A percentile compares a stretch with the other conserved stretches of the same genome.
Conservation (phyloP, 352 stramenopile species). For the Globisporangium carolinianum region DNA sequence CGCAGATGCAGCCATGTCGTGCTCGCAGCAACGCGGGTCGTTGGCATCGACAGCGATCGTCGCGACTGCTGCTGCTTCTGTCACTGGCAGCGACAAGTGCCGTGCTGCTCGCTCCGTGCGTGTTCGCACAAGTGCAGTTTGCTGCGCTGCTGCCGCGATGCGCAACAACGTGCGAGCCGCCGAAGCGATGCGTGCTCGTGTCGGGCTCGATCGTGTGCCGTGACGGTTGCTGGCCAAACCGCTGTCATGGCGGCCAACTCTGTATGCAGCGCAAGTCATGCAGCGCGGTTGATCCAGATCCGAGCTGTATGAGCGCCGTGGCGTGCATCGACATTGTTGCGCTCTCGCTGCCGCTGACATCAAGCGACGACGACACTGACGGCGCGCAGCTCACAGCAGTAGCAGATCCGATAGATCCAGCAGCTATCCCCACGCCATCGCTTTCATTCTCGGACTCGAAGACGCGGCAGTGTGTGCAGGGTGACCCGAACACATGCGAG, state of each 20-base stretch:
- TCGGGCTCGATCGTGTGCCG: background rate
- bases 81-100: background rate
- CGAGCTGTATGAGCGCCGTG: background rate
- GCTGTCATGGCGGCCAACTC: background rate
- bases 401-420: background rate
- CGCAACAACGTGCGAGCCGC: background rate
- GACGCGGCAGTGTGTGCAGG: background rate
- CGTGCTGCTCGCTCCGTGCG: background rate
- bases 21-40: too few species aligned
- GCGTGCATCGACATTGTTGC: background rate
- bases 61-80: background rate
- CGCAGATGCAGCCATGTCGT: too few species aligned
- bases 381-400: background rate
- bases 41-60: background rate
- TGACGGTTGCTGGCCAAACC: background rate
- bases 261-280: background rate
- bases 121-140: slow-evolving; percentile 1
- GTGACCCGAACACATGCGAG: background rate
- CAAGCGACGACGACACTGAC: background rate
- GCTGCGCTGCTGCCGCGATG: background rate
- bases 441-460: background rate
- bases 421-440: background rate
- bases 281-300: background rate
- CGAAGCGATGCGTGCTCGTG: slow-evolving; percentile 2
- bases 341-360: background rate